Evolutionary conservation across 1,139 yeast genomes (phyloP).

Genomic region (Taphrina betulina): DNA sequence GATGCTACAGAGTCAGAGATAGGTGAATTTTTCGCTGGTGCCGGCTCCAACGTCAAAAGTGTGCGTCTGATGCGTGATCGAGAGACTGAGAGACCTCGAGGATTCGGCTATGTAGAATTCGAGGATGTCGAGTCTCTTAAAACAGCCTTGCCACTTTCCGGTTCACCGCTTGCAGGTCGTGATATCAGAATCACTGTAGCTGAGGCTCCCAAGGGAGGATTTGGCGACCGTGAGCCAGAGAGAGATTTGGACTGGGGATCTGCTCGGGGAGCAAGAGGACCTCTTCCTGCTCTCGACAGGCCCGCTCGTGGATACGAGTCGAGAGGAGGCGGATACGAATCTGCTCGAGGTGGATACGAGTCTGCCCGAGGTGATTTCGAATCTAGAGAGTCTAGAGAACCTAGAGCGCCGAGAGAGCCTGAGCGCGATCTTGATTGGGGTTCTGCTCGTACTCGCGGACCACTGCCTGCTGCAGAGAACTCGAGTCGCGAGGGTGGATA

Average conservation of each 20-base stretch:
- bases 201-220: constrained; percentile 60
- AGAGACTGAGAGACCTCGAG: constrained; percentile 62
- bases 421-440: constrained; percentile 42
- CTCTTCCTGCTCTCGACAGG: constrained; percentile 41
- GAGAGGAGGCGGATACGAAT: constrained; percentile 20
- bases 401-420: constrained; percentile 36
- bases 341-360: constrained; percentile 17
- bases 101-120: constrained; percentile 86
- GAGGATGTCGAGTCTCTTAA: constrained; percentile 64
- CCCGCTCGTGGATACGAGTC: constrained; percentile 26
- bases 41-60: constrained; percentile 49
- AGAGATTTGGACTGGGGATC: constrained; percentile 42
- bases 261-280: constrained; percentile 41
- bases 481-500: constrained; percentile 29
- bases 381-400: constrained; percentile 22
- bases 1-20: constrained; percentile 69
- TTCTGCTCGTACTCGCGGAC: constrained; percentile 41
- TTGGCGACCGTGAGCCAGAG: constrained; percentile 38
- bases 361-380: constrained; percentile 21
- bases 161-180: constrained; percentile 68
- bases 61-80: constrained; percentile 65
- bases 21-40: constrained; percentile 64
- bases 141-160: constrained; percentile 65
- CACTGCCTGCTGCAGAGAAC: constrained; percentile 41
- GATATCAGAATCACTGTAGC: constrained; percentile 84